A percentile compares a stretch with the other conserved stretches of the same genome.
Conservation (phyloP, 164 flowering plant genomes). For the Magnolia changhungtana region DNA sequence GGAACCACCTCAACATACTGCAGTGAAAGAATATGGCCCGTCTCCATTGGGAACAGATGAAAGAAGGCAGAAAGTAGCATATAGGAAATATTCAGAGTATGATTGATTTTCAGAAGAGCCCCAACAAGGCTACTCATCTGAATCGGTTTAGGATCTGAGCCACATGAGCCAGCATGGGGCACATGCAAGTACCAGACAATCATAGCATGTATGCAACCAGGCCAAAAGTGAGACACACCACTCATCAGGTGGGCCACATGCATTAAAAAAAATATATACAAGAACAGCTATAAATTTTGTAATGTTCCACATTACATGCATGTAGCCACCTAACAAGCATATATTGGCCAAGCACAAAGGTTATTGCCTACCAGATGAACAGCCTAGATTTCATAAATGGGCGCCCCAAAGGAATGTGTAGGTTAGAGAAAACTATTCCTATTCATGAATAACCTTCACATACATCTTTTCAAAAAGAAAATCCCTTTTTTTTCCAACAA, state of each 20-base stretch:
- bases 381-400: no score
- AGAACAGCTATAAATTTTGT: neutral
- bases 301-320: neutral
- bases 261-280: no score
- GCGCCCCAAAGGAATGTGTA: no score
- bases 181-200: neutral
- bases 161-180: neutral
- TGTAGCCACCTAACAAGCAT: neutral
- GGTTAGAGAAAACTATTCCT: no score
- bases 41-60: neutral
- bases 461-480: neutral
- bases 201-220: neutral
- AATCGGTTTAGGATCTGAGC: neutral
- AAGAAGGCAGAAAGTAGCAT: neutral
- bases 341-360: no score
- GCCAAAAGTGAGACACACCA: neutral
- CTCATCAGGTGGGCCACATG: neutral
- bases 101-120: neutral
- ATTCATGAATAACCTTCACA: neutral
- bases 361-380: no score
- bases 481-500: neutral
- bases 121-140: neutral
- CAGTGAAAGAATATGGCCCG: slow-evolving; percentile 6
- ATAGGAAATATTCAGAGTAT: neutral
- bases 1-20: slow-evolving; percentile 91